Evolutionary conservation across 2,329 filamentous ascomycete genomes (phyloP).

Genomic region (Chaetomium strumarium): DNA sequence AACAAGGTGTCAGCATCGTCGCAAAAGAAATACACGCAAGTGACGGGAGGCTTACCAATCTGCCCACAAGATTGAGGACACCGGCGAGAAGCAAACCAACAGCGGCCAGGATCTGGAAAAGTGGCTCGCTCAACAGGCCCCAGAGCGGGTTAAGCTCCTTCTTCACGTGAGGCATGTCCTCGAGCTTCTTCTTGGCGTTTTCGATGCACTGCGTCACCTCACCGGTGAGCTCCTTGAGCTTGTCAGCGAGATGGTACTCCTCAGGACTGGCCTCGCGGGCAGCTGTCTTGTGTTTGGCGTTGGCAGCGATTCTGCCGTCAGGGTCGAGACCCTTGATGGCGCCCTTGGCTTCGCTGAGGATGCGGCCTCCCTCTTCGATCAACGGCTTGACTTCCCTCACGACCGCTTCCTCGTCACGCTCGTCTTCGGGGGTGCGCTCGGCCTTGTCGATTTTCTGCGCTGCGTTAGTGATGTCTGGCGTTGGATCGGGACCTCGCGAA

Average conservation of each 20-base stretch:
- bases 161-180: slow-evolving; percentile 90
- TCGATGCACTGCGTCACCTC: slow-evolving; percentile 80
- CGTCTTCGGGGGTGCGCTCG: slow-evolving; percentile 75
- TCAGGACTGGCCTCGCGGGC: slow-evolving; percentile 73
- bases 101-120: slow-evolving; percentile 88
- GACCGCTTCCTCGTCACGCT: slow-evolving; percentile 83
- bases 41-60: slow-evolving; percentile 43
- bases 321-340: slow-evolving; percentile 83
- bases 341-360: slow-evolving; percentile 81
- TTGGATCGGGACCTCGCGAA: background rate
- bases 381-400: slow-evolving; percentile 82
- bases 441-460: slow-evolving; percentile 67
- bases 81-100: slow-evolving; percentile 78
- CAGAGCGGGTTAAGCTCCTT: slow-evolving; percentile 90
- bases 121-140: slow-evolving; percentile 73
- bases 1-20: slow-evolving; percentile 19
- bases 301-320: slow-evolving; percentile 75
- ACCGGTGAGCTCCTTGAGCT: slow-evolving; percentile 79
- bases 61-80: slow-evolving; percentile 78
- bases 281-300: slow-evolving; percentile 75
- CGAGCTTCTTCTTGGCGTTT: slow-evolving; percentile 81
- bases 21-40: no score
- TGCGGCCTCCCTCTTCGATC: slow-evolving; percentile 77
- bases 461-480: background rate
- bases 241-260: slow-evolving; percentile 77